Conservation (phyloP, 2,329 filamentous ascomycete genomes). For the Pyrenochaeta sp. region DNA sequence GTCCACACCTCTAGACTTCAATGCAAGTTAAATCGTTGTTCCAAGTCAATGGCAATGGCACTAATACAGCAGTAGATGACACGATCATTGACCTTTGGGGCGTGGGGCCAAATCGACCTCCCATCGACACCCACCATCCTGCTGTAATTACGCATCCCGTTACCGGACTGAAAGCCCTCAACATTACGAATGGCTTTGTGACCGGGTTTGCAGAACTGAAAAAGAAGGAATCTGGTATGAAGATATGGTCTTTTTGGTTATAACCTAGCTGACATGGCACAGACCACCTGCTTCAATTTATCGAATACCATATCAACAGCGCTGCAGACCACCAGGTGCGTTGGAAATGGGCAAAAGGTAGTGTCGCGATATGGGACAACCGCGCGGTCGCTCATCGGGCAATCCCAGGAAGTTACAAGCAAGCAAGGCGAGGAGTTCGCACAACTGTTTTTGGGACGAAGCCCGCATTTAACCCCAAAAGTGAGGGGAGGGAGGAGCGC, state of each 20-base stretch:
- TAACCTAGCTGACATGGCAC: neutral
- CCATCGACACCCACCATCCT: constrained; percentile 59
- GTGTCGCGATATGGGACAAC: constrained; percentile 20
- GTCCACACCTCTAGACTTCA: constrained; percentile 18
- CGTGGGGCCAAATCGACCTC: constrained; percentile 46
- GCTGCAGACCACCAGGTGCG: constrained; percentile 11
- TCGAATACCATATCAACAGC: constrained; percentile 12
- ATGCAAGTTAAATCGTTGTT: no score
- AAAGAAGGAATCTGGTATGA: constrained; percentile 33
- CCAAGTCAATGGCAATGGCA: neutral
- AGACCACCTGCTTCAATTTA: constrained; percentile 7
- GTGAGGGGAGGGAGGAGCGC: no score
- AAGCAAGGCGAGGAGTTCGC: neutral
- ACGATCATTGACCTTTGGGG: constrained; percentile 22
- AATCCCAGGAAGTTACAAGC: constrained; percentile 9
- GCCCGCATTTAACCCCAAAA: no score
- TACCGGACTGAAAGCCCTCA: constrained; percentile 57
- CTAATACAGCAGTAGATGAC: constrained; percentile 2
- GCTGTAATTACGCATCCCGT: constrained; percentile 60
- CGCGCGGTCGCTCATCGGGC: constrained; percentile 5
- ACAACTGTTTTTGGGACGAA: no score
- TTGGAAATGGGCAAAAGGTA: constrained; percentile 14
- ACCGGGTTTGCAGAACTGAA: constrained; percentile 61
- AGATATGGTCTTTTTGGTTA: neutral
- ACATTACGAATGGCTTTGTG: constrained; percentile 52